Percentiles rank a stretch among this genome's conserved stretches.
phyloP scores from a whole-genome alignment of 2,329 filamentous ascomycete genomes.

The Fusarium sp. region DNA sequence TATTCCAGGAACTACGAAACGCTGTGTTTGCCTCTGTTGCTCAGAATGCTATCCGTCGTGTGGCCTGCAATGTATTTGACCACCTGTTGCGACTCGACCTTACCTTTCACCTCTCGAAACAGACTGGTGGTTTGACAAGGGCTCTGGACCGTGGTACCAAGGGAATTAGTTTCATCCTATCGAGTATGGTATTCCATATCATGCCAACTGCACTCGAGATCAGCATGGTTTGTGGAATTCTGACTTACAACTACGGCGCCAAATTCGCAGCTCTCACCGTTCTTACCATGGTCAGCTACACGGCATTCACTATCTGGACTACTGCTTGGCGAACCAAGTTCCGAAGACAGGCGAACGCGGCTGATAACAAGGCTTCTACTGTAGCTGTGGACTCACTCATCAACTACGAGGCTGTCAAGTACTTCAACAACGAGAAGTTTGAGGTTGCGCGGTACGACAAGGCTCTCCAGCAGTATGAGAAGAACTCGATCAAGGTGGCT shows the following conservation, averaged over 20 bases:
- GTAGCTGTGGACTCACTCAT: constrained; percentile 97
- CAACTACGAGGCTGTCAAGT: constrained; percentile 99
- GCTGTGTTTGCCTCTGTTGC: constrained; percentile 97
- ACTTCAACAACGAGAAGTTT: constrained; percentile 99
- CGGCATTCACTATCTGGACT: constrained; percentile 96
- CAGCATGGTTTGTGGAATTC: constrained; percentile 92
- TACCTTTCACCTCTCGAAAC: constrained; percentile 92
- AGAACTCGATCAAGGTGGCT: constrained; percentile 95
- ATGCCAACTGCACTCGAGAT: constrained; percentile 95
- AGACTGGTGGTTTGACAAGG: constrained; percentile 93
- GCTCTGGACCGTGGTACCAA: constrained; percentile 98
- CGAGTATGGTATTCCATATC: constrained; percentile 98
- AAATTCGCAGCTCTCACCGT: constrained; percentile 94
- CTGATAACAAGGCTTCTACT: constrained; percentile 95
- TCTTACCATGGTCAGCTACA: constrained; percentile 92
- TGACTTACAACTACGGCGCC: constrained; percentile 95
- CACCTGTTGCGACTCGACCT: constrained; percentile 91
- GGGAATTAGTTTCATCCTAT: constrained; percentile 96
- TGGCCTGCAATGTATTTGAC: constrained; percentile 92
- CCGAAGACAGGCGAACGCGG: constrained; percentile 92
- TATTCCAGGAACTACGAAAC: constrained; percentile 95
- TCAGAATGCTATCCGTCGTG: constrained; percentile 93
- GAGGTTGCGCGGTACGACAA: constrained; percentile 93
- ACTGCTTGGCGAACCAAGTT: constrained; percentile 99
- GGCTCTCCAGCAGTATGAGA: constrained; percentile 88